Base-by-base conservation (phyloP, 2,329 filamentous ascomycete species). In the Onygena corvina region DNA sequence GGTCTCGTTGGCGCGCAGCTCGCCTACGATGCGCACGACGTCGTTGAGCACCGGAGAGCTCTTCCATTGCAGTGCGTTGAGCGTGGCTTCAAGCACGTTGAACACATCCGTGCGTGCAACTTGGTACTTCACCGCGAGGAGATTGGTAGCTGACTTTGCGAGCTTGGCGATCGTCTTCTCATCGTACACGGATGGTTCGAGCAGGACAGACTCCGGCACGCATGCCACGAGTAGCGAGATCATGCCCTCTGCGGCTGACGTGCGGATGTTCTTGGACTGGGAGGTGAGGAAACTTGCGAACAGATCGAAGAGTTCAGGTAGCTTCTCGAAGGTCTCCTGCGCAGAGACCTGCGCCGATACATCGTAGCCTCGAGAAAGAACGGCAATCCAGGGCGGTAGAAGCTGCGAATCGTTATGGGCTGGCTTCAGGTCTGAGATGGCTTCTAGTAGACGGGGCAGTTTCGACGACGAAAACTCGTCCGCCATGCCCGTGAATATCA, bases 91-190 rank as follows among this genome's bases (percentile, higher is more conserved):
- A 30, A 94, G 74, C 5, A 95, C 85, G 57, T 81, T 86, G 70
- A 96, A 96, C 0, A 93, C 88, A 64, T 98, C 89, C 68, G 85
- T 81, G 86, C 90, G 95, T 2, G 92, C 92, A 21, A 83, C 80
- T 68, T 96, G 92, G 61, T 89, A 98, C 61, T 92, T 92, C 33
- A 96, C 81, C 47, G 80, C 89, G 40, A 98, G 74, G 5, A 96
- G 73, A 31, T 83, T 78, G 53, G 83, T 81, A 0, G 84, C 81
- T 2, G 76, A 75, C 61, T 79, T 83, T 9, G 68, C 81, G 18
- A 98, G 67, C 63, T 88, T 90, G 61, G 88, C 85, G 7, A 96
- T 68, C 0, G 81, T 76, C 68, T 94, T 94, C 66, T 96, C 89
- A 58, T 96, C 90, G 64, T 86, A 94, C 42, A 94, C 77, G 1